Evolutionary conservation across 305 asterid species (phyloP).

Genomic region (Solanum hybrid): DNA sequence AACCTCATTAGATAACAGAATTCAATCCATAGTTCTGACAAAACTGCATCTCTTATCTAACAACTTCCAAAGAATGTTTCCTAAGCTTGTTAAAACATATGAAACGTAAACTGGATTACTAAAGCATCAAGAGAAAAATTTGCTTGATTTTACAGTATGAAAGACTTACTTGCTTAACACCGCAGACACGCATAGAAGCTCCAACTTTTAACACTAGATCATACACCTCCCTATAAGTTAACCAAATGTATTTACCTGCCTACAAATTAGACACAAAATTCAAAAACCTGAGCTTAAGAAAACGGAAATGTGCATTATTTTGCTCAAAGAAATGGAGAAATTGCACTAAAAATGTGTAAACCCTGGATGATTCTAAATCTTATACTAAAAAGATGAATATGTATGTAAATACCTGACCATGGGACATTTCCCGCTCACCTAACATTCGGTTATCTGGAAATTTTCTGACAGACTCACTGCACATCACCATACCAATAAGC

Average conservation of each 20-base stretch:
- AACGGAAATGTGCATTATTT: neutral
- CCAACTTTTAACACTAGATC: conserved; percentile 51
- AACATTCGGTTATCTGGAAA: conserved; percentile 56
- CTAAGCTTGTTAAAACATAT: neutral
- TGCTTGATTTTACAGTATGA: neutral
- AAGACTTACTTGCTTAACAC: conserved; percentile 41
- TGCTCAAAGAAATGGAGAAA: neutral
- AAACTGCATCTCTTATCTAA: neutral
- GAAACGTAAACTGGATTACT: neutral
- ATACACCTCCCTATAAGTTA: conserved; percentile 55
- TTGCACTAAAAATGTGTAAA: neutral
- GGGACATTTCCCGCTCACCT: conserved; percentile 60
- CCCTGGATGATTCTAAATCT: no score
- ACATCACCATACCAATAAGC: neutral
- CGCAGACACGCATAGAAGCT: conserved; percentile 46
- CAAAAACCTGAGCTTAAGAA: neutral
- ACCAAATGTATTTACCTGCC: conserved; percentile 65
- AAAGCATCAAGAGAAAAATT: neutral
- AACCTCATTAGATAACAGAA: neutral
- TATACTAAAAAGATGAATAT: no score
- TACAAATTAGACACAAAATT: conserved; percentile 13
- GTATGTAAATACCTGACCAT: conserved; percentile 37
- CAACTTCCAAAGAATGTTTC: neutral
- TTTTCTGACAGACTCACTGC: conserved; percentile 52
- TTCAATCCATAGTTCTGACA: neutral